Evolutionary conservation across 2,329 filamentous ascomycete genomes (phyloP).

Genomic region (Podosphaera leucotricha): DNA sequence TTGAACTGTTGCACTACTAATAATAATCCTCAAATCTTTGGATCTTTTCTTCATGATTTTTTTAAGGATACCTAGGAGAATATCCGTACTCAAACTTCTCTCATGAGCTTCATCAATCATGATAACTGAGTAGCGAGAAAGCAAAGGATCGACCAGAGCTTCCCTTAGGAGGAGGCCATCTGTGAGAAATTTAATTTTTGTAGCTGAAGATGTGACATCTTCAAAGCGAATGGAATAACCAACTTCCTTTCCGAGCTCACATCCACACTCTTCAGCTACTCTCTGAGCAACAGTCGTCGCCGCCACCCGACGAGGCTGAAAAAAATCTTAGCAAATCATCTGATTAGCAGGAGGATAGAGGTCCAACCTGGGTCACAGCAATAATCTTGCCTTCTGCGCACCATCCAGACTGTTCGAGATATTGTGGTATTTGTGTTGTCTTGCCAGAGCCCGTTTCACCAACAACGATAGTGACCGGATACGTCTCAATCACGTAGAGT

Average conservation of each 20-base stretch:
- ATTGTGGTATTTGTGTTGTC: constrained; percentile 92
- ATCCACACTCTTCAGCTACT: constrained; percentile 65
- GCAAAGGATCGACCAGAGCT: constrained; percentile 65
- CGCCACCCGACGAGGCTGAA: constrained; percentile 81
- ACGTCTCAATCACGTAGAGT: constrained; percentile 67
- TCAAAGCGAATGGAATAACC: constrained; percentile 94
- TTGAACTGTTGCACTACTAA: constrained; percentile 93
- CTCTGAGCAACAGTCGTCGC: constrained; percentile 93
- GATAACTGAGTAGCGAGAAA: constrained; percentile 79
- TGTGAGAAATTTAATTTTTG: constrained; percentile 96
- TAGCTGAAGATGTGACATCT: constrained; percentile 53
- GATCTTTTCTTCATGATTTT: constrained; percentile 68
- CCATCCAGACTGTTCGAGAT: constrained; percentile 87
- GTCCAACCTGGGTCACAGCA: too few species aligned
- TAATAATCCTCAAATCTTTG: constrained; percentile 71
- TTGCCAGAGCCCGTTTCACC: constrained; percentile 93
- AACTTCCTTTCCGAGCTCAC: constrained; percentile 50
- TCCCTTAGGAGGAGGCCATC: constrained; percentile 88
- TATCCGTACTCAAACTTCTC: constrained; percentile 90
- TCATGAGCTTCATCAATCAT: constrained; percentile 96
- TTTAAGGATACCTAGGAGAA: constrained; percentile 91
- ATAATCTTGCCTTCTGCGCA: too few species aligned
- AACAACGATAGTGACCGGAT: constrained; percentile 63
- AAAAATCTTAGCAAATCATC: constrained; percentile 85
- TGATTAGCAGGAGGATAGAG: constrained; percentile 52